Evolutionary conservation across 2,329 filamentous ascomycete species (phyloP), one percentile per base, ranked within the genome.

Genomic region (Apiospora phragmitis): DNA sequence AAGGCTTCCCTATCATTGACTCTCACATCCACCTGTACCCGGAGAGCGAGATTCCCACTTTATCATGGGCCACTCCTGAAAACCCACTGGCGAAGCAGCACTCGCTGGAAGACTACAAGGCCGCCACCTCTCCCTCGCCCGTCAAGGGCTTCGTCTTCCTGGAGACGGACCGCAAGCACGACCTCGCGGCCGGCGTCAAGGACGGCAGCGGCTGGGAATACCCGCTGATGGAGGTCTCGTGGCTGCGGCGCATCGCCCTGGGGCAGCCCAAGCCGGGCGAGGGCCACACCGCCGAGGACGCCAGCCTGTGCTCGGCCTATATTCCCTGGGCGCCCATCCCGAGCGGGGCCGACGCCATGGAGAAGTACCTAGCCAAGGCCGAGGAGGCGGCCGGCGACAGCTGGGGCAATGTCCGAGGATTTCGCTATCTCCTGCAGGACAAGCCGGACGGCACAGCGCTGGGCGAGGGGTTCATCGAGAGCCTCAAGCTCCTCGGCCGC

Each of bases 1-100:
- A 74, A 47, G 73, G 78, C 76, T 82, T 87, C 80, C 89, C 86
- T 76, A 91, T 97, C 78, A 90, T 98, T 81, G 95, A 98, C 85
- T 92, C 94, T 49, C 95, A 98, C 85, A 92, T 98, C 82, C 95
- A 98, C 83, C 90, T 98, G 77, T 97, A 90, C 85, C 93, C 94
- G 62, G 81, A 85, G 65, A 87, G 88, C 69, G 92, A 95, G 76
- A 79, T 92, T 68, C 78, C 86, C 69, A 87, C 88, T 49, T 88
- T 97, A 73, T 83, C 88, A 71, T 97, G 94, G 94, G 89, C 89
- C 82, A 86, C 81, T 4, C 83, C 89, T 6, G 83, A 85, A 65
- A 81, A 87, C 77, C 85, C 89, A 5, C 85, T 97, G 68, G 85
- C 88, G 67, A 86, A 86, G 68, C 89, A 91, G 74, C 89, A 91